Percentiles rank a stretch among this genome's conserved stretches.
Conservation (phyloP, 2,329 filamentous ascomycete species). For the Mycosphaerella sp. region DNA sequence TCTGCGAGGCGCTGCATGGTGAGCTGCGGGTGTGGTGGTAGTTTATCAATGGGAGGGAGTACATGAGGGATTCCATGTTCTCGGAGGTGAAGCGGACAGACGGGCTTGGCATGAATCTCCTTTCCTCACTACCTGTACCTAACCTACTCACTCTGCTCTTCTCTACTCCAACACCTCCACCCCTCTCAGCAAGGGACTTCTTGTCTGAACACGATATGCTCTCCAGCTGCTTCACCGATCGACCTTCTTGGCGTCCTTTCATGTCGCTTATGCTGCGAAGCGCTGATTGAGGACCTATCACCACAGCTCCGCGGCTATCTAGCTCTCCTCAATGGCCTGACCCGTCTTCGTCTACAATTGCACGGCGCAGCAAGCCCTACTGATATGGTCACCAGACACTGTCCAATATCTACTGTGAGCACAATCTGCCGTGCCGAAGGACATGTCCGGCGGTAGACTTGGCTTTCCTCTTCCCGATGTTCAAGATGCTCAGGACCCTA, state of each 20-base stretch:
- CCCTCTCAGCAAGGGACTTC: not conserved
- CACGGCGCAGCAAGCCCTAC: slow-evolving; percentile 5
- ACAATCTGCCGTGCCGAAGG: not conserved
- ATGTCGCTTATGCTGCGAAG: not conserved
- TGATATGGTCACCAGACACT: not conserved
- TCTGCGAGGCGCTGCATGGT: slow-evolving; percentile 19
- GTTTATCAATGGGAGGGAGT: not conserved
- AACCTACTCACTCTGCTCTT: no score
- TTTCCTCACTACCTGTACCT: not conserved
- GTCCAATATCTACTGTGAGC: not conserved
- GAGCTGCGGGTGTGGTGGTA: not conserved
- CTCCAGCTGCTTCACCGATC: not conserved
- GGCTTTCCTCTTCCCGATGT: not conserved
- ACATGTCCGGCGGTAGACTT: not conserved
- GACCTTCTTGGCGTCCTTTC: not conserved
- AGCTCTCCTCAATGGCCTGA: slow-evolving; percentile 2
- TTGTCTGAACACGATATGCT: not conserved
- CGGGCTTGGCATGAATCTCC: not conserved
- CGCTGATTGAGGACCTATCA: not conserved
- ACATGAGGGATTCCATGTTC: not conserved
- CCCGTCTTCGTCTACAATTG: not conserved
- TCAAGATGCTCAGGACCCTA: not conserved
- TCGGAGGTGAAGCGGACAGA: not conserved
- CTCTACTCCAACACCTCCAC: not conserved
- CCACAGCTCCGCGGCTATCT: slow-evolving; percentile 6